Conservation (phyloP, 2,329 filamentous ascomycete species). For the Pyrenochaeta sp. region DNA sequence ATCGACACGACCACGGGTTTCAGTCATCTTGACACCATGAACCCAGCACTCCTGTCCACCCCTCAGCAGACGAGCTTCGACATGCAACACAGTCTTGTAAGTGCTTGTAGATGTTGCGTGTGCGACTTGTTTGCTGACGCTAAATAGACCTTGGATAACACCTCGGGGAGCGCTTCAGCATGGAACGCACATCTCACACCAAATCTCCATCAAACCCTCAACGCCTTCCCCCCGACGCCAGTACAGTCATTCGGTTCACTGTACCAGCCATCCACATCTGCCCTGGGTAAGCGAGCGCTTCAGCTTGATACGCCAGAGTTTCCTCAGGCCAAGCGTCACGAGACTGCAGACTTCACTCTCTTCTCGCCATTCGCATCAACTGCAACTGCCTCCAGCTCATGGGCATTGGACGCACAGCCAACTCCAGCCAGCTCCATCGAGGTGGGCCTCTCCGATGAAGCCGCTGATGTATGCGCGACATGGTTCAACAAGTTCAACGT, state of each 20-base stretch:
- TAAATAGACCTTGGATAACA: conserved; percentile 41
- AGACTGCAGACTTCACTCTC: conserved; percentile 28
- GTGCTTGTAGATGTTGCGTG: conserved; percentile 3
- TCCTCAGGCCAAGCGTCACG: conserved; percentile 44
- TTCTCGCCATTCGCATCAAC: conserved; percentile 31
- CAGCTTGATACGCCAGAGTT: conserved; percentile 41
- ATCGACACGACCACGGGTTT: conserved; percentile 37
- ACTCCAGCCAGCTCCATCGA: conserved; percentile 27
- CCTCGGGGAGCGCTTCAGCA: conserved; percentile 32
- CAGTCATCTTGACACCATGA: conserved; percentile 24
- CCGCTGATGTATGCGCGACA: conserved; percentile 46
- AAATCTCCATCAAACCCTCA: conserved; percentile 23
- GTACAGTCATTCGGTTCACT: conserved; percentile 35
- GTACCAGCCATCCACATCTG: conserved; percentile 24
- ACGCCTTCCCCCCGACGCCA: conserved; percentile 34
- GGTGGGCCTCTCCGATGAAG: conserved; percentile 44
- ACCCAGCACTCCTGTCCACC: conserved; percentile 27
- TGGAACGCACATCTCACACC: conserved; percentile 36
- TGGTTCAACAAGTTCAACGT: conserved; percentile 50
- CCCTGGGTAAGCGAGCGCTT: conserved; percentile 39
- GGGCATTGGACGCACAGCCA: conserved; percentile 30
- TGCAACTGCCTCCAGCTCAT: conserved; percentile 30
- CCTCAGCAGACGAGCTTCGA: conserved; percentile 31
- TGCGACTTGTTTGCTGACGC: conserved; percentile 13
- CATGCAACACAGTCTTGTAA: conserved; percentile 41